Conservation (phyloP, 1,284 basidiomycete genomes). For the Neonothopanus nambi region DNA sequence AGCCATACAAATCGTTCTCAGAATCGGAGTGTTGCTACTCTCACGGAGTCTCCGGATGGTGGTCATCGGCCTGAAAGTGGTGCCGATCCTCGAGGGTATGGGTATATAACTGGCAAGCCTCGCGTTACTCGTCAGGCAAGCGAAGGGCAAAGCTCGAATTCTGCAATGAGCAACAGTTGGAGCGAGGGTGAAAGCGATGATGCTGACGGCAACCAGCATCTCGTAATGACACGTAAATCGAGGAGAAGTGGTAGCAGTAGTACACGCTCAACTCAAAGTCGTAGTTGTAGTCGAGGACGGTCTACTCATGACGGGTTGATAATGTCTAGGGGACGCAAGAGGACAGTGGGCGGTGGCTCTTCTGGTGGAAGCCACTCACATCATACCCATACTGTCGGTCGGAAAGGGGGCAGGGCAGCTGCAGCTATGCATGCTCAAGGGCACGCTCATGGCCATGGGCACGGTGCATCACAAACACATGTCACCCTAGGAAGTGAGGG, state of each 20-base stretch:
- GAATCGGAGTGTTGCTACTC: too few species aligned
- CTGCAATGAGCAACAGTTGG: conserved; percentile 4
- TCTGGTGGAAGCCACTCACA: too few species aligned
- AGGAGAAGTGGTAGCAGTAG: conserved; percentile 1
- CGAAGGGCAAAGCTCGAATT: not conserved
- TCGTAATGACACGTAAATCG: not conserved
- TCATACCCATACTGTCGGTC: not conserved
- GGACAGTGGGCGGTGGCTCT: not conserved
- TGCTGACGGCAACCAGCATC: not conserved
- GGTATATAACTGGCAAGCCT: not conserved
- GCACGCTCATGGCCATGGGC: not conserved
- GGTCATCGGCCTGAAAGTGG: too few species aligned
- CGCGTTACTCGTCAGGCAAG: not conserved
- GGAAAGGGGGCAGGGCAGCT: conserved; percentile 2
- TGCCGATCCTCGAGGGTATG: too few species aligned
- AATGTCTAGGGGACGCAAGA: conserved; percentile 9
- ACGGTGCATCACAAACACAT: not conserved
- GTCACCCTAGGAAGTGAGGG: not conserved
- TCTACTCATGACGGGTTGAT: conserved; percentile 8
- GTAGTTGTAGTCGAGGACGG: not conserved
- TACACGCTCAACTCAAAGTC: conserved; percentile 1
- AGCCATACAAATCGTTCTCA: too few species aligned
- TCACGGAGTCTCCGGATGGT: too few species aligned
- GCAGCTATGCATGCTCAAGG: not conserved
- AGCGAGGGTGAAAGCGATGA: conserved; percentile 10